Evolutionary conservation across 2,329 filamentous ascomycete species (phyloP), one percentile per base, ranked within the genome.

Genomic region (Curvularia lunata): DNA sequence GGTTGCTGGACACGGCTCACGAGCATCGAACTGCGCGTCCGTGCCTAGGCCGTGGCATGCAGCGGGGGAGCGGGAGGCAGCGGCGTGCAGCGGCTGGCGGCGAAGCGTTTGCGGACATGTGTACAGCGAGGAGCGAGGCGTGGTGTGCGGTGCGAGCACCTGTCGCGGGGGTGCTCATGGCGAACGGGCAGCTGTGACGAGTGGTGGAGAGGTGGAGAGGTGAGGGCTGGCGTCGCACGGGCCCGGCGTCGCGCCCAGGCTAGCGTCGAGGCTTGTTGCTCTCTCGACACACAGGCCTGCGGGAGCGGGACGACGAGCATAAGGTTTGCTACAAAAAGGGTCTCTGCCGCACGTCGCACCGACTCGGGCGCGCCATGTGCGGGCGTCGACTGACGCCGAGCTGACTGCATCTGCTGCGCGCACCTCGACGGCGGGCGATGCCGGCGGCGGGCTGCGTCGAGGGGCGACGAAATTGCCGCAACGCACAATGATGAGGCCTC

Each of bases 241-340:
- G 65, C 53, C 54, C 67, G 65, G 65, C 63, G 59, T 50, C 53
- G 62, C 60, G 62, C 62, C 64, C 66, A 66, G 60, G 62, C 61
- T 70, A 68, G 68, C 56, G 67, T 62, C 59, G 38, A 60, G 66
- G 65, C 64, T 56, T 64, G 59, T 19, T 28, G 43, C 27, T 4
- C 60, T 63, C 59, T 64, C 55, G 54, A 23, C 40, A 68, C 64
- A 66, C 62, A 70, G 67, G 66, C 66, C 63, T 69, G 71, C 72
- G 73, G 72, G 73, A 76, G 69, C 68, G 68, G 68, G 68, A 73
- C 75, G 74, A 75, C 74, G 68, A 67, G 73, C 74, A 76, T 76
- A 74, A 72, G 61, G 67, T 75, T 73, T 72, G 40, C 21, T 42
- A 42, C 64, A 51, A 59, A 72, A 69, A 73, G 67, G 69, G 71